Conservation (phyloP, 352 stramenopile species). For the Lagenidium sp. region DNA sequence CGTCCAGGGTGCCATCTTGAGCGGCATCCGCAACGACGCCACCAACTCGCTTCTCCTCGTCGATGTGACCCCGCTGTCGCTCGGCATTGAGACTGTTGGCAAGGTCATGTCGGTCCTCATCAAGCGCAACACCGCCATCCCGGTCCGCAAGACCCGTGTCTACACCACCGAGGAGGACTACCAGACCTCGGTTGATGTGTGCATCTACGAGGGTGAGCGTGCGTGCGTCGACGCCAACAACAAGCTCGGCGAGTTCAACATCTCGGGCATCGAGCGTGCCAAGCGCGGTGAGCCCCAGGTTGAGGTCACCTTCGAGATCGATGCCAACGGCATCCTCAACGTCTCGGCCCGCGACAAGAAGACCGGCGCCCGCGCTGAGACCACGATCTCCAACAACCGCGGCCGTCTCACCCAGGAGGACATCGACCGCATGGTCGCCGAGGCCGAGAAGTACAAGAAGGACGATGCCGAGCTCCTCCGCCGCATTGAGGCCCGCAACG, state of each 20-base stretch:
- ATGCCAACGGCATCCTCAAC: slow-evolving; percentile 76
- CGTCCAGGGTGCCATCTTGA: slow-evolving; percentile 30
- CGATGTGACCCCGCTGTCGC: slow-evolving; percentile 70
- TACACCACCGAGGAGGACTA: slow-evolving; percentile 32
- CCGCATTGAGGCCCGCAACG: slow-evolving; percentile 36
- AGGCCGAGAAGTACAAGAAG: slow-evolving; percentile 39
- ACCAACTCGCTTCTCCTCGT: slow-evolving; percentile 66
- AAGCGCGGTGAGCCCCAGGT: slow-evolving; percentile 76
- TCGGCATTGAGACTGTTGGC: slow-evolving; percentile 68
- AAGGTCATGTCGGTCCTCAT: slow-evolving; percentile 79
- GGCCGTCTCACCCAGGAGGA: slow-evolving; percentile 29
- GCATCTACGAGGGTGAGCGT: slow-evolving; percentile 72
- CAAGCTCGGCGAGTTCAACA: slow-evolving; percentile 82
- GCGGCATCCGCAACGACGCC: slow-evolving; percentile 29
- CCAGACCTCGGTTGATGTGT: slow-evolving; percentile 64
- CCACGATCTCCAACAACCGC: slow-evolving; percentile 32
- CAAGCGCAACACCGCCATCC: slow-evolving; percentile 69
- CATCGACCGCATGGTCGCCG: slow-evolving; percentile 36
- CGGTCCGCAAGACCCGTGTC: slow-evolving; percentile 38
- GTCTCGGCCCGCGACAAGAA: slow-evolving; percentile 69
- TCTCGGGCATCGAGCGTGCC: slow-evolving; percentile 67
- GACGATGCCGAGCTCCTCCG: slow-evolving; percentile 29
- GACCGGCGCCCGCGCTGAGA: slow-evolving; percentile 27
- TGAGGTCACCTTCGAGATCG: slow-evolving; percentile 42
- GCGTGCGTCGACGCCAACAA: slow-evolving; percentile 75